Evolutionary conservation across 257 asterid genomes (phyloP).

Genomic region (Solanum pinnatisectum): DNA sequence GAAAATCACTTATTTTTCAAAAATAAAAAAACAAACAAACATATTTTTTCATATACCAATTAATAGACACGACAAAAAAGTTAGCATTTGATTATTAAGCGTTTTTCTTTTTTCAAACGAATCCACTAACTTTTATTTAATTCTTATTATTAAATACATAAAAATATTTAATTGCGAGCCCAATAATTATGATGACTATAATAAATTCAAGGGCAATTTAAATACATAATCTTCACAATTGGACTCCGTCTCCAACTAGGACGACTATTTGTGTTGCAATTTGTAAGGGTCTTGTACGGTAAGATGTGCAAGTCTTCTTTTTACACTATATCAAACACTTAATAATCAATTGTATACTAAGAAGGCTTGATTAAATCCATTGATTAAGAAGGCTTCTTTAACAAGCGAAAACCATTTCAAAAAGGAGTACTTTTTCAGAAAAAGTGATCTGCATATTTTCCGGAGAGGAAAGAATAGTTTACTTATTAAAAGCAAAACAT

Average conservation of each 20-base stretch:
- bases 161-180: not conserved
- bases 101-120: not conserved
- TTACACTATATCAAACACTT: not conserved
- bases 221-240: not conserved
- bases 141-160: not conserved
- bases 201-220: not conserved
- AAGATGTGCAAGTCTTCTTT: not conserved
- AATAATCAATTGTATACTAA: not conserved
- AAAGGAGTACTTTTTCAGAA: not conserved
- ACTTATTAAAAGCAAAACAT: not conserved
- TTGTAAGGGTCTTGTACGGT: not conserved
- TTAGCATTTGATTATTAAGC: not conserved
- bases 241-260: not conserved
- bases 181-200: not conserved
- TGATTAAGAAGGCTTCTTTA: not conserved
- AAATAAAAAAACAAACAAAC: too few relatives aligned
- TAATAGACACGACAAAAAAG: not conserved
- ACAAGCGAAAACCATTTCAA: not conserved
- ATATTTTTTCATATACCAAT: too few relatives aligned
- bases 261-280: not conserved
- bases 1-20: too few relatives aligned
- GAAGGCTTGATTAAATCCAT: not conserved
- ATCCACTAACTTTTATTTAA: not conserved
- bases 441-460: not conserved
- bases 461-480: slow-evolving; percentile 4